Evolutionary conservation across 2,329 filamentous ascomycete species (phyloP).

Genomic region (Beauveria bassiana): DNA sequence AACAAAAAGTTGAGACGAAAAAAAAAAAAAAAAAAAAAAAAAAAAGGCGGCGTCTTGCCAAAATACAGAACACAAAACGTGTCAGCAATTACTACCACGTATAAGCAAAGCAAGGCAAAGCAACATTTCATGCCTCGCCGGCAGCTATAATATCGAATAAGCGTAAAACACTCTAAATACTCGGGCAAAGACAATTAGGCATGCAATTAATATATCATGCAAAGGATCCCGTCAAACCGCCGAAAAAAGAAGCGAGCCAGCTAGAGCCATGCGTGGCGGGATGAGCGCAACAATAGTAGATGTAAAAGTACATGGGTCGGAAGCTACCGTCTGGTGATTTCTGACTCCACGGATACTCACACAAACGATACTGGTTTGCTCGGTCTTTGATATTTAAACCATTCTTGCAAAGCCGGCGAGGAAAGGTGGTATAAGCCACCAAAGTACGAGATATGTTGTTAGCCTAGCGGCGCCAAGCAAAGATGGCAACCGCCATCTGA

Average conservation of each 20-base stretch:
- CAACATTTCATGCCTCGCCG: neutral
- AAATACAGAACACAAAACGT: neutral
- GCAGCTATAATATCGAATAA: neutral
- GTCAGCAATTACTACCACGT: neutral
- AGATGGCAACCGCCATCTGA: slow-evolving; percentile 3
- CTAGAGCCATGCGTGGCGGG: neutral
- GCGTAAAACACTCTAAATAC: neutral
- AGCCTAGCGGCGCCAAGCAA: slow-evolving; percentile 5
- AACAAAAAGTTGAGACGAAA: neutral
- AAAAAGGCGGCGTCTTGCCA: neutral
- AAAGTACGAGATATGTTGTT: neutral
- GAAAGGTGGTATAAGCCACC: no score
- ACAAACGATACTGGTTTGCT: neutral
- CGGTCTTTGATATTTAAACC: neutral
- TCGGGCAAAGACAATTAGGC: neutral
- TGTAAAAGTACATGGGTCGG: neutral
- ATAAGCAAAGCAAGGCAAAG: neutral
- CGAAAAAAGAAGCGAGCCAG: neutral
- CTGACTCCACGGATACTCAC: no score
- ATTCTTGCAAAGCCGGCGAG: no score
- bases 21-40: neutral
- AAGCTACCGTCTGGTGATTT: neutral
- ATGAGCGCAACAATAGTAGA: neutral
- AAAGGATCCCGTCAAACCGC: neutral
- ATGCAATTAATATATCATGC: slow-evolving; percentile 3